Evolutionary conservation across 2,329 filamentous ascomycete species (phyloP).

Genomic region (Stromatinia cepivora): DNA sequence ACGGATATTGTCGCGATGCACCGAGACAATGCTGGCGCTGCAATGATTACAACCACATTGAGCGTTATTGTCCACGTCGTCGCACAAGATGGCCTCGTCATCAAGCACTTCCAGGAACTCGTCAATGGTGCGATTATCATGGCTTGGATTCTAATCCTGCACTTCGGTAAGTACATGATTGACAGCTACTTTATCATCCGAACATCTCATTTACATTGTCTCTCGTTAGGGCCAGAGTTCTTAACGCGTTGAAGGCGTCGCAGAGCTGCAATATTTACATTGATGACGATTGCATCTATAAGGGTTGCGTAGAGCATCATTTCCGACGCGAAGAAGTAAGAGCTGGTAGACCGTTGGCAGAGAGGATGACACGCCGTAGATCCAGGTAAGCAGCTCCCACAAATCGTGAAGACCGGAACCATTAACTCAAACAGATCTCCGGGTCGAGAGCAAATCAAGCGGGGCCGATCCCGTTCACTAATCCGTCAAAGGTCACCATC

Average conservation of each 20-base stretch:
- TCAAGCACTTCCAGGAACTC: conserved; percentile 30
- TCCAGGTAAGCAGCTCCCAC: conserved; percentile 1
- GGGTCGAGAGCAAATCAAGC: conserved; percentile 1
- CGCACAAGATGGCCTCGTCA: conserved; percentile 22
- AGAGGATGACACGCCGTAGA: conserved; percentile 25
- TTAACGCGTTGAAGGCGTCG: conserved; percentile 32
- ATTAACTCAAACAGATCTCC: conserved; percentile 16
- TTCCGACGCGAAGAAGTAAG: conserved; percentile 24
- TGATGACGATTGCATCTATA: conserved; percentile 32
- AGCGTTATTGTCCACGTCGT: conserved; percentile 32
- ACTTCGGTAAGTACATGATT: conserved; percentile 9
- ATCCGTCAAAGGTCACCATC: conserved; percentile 23
- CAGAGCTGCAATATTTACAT: conserved; percentile 32
- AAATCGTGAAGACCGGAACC: background rate
- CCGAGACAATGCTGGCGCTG: conserved; percentile 30
- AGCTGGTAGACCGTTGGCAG: conserved; percentile 24
- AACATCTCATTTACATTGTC: background rate
- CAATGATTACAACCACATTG: conserved; percentile 30
- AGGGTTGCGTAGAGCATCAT: conserved; percentile 28
- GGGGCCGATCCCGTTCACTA: conserved; percentile 13
- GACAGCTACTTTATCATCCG: no score
- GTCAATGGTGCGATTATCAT: conserved; percentile 31
- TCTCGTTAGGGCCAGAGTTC: conserved; percentile 25
- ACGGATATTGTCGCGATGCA: conserved; percentile 27
- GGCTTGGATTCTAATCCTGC: conserved; percentile 28